Percentiles rank a stretch among this genome's conserved stretches.
phyloP scores from a whole-genome alignment of 768 basidiomycete genomes.

The Lactarius sanguifluus region DNA sequence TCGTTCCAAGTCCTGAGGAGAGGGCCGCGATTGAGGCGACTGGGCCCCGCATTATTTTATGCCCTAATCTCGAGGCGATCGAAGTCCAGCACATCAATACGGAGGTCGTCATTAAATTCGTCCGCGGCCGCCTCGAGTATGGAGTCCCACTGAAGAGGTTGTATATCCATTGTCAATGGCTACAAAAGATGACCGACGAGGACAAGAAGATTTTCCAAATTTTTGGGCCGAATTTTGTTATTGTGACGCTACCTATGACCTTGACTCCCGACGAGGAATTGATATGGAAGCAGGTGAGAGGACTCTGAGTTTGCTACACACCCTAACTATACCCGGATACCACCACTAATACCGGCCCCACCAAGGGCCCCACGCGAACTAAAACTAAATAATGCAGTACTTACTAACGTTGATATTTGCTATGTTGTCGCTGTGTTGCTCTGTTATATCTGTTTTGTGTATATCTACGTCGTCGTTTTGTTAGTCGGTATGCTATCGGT shows the following conservation, averaged over 20 bases:
- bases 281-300: constrained; percentile 18
- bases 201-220: constrained; percentile 8
- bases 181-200: constrained; percentile 1
- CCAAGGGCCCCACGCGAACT: too few relatives aligned
- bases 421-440: constrained; percentile 8
- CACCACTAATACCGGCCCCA: neutral
- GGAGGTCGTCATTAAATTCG: constrained; percentile 1
- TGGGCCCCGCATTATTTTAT: constrained; percentile 11
- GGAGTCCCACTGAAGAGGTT: constrained; percentile 18
- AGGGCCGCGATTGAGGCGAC: neutral
- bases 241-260: constrained; percentile 3
- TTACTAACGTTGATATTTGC: constrained; percentile 4
- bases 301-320: neutral
- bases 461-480: neutral
- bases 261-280: constrained; percentile 13
- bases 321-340: constrained; percentile 4
- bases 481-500: constrained; percentile 4
- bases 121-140: constrained; percentile 3
- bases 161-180: constrained; percentile 19
- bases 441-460: constrained; percentile 10
- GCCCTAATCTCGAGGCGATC: constrained; percentile 20
- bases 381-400: neutral
- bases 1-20: constrained; percentile 6
- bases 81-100: constrained; percentile 18
- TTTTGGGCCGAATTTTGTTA: constrained; percentile 5